These are phyloP conservation scores for Thuja plicata DNA, from an alignment of 83 land plant genomes.

Conservation along the genomic window DNA sequence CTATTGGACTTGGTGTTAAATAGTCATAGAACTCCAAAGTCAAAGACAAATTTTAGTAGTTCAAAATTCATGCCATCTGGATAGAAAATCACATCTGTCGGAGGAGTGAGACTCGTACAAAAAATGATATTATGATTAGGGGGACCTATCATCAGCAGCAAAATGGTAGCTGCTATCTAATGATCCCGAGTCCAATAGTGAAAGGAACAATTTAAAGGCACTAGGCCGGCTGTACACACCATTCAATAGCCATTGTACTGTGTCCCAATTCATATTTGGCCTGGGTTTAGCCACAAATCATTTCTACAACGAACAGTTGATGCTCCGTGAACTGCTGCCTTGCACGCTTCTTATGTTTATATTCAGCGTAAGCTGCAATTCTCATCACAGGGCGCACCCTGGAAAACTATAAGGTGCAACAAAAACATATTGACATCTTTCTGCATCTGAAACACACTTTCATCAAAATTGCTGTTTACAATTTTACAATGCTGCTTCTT, in stretches of 20 bases:
- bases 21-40: neutral
- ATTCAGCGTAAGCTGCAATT: neutral
- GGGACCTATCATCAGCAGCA: neutral
- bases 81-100: neutral
- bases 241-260: neutral
- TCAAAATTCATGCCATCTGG: neutral
- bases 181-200: neutral
- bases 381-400: neutral
- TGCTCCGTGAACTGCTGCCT: neutral
- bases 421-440: neutral
- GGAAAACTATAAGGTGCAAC: neutral
- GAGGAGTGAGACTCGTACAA: neutral
- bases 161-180: neutral
- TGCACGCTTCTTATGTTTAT: neutral
- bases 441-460: neutral
- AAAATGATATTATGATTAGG: neutral
- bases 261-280: neutral
- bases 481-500: slow-evolving; percentile 2
- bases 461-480: slow-evolving; percentile 11
- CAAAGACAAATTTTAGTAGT: neutral
- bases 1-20: neutral
- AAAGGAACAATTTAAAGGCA: neutral
- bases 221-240: neutral
- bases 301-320: neutral
- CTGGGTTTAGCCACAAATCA: neutral